Percentiles rank a stretch among this genome's conserved stretches.
Evolutionary conservation across 495 filamentous ascomycete species (phyloP).

Genomic region (Hypoxylon trugodes): DNA sequence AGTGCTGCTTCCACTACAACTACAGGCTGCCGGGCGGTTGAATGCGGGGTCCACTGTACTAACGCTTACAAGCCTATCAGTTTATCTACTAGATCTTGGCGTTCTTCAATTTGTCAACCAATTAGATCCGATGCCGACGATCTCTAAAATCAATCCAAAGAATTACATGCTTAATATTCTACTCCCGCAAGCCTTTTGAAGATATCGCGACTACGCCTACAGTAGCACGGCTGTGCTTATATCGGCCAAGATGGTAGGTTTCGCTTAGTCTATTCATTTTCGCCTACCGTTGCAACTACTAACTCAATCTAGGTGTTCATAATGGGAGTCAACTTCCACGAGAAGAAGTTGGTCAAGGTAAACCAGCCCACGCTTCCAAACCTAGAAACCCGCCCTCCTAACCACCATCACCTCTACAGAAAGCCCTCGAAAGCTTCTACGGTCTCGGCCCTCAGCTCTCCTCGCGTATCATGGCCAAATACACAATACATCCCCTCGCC

Average conservation of each 20-base stretch:
- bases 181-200: conserved; percentile 3
- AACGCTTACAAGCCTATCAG: conserved; percentile 24
- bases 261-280: background rate
- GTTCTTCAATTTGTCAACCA: background rate
- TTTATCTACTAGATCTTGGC: conserved; percentile 10
- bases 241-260: conserved; percentile 37
- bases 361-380: background rate
- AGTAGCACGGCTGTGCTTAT: background rate
- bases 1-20: too few species aligned
- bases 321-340: conserved; percentile 84
- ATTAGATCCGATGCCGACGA: conserved; percentile 4
- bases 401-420: conserved; percentile 57
- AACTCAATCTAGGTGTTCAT: conserved; percentile 73
- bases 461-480: conserved; percentile 80
- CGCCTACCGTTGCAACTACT: background rate
- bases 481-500: conserved; percentile 83
- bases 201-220: conserved; percentile 9
- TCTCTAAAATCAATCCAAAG: background rate
- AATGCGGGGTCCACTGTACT: conserved; percentile 28
- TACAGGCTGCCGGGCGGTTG: conserved; percentile 18
- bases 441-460: conserved; percentile 79
- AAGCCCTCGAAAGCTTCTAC: conserved; percentile 88
- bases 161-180: background rate
- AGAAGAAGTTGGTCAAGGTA: conserved; percentile 82
- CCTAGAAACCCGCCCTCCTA: background rate